Evolutionary conservation across 208 protist species (phyloP).

Genomic region (Strigomonas galati): DNA sequence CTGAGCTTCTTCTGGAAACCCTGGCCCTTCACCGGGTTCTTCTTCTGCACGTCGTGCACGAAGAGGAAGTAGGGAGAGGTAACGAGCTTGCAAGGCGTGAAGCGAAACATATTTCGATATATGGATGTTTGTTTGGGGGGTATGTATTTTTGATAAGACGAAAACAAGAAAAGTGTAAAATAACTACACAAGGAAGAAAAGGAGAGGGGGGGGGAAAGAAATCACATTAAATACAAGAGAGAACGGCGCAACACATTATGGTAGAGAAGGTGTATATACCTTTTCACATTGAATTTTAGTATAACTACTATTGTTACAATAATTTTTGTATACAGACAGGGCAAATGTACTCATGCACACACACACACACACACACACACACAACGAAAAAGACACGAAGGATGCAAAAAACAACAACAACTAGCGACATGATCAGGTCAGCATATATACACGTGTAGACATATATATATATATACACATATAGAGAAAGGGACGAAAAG

Average conservation of each 20-base stretch:
- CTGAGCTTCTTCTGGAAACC: no score
- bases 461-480: no score
- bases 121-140: no score
- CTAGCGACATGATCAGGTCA: no score
- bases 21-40: slow-evolving; percentile 7
- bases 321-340: no score
- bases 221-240: neutral
- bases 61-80: slow-evolving; percentile 9
- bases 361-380: neutral
- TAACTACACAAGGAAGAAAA: slow-evolving; percentile 1
- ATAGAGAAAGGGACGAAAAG: no score
- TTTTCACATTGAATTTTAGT: no score
- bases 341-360: no score
- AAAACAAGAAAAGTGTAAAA: slow-evolving; percentile 11
- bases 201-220: neutral
- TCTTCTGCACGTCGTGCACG: neutral
- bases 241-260: no score
- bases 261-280: no score
- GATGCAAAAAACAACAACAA: no score
- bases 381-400: neutral
- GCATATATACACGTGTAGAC: neutral
- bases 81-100: neutral
- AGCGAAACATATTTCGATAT: slow-evolving; percentile 7
- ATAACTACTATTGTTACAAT: no score
- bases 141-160: slow-evolving; percentile 10